These are phyloP conservation scores for Hamigera avellanea DNA, from an alignment of 495 filamentous ascomycete genomes.

Conservation along the genomic window DNA sequence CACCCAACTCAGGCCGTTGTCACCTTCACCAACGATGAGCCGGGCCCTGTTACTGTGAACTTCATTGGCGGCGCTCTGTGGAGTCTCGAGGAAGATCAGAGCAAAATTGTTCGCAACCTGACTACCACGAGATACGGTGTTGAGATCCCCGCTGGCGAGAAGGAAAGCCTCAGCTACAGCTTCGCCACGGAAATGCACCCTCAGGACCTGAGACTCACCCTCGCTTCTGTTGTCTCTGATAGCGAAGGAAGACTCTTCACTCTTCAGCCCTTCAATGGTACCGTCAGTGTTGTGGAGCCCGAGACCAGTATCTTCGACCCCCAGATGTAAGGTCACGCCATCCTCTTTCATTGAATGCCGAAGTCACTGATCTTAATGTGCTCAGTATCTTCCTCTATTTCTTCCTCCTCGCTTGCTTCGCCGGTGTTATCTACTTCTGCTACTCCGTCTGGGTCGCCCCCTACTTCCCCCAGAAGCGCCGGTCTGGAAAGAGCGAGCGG, in stretches of 20 bases:
- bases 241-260: conserved; percentile 57
- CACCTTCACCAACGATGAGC: conserved; percentile 75
- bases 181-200: conserved; percentile 91
- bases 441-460: conserved; percentile 95
- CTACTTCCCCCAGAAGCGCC: conserved; percentile 88
- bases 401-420: conserved; percentile 69
- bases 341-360: conserved; percentile 1
- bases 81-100: conserved; percentile 42
- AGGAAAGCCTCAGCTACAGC: conserved; percentile 63
- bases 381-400: conserved; percentile 91
- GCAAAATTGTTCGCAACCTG: conserved; percentile 67
- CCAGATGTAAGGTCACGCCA: conserved; percentile 60
- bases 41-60: conserved; percentile 58
- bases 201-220: conserved; percentile 69
- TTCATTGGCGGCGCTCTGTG: conserved; percentile 71
- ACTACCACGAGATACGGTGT: conserved; percentile 63
- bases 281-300: conserved; percentile 81
- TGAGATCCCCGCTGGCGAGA: conserved; percentile 66
- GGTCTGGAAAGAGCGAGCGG: conserved; percentile 49
- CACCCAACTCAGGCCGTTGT: conserved; percentile 74
- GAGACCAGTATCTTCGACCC: conserved; percentile 91
- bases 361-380: conserved; percentile 1
- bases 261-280: conserved; percentile 72
- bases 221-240: conserved; percentile 64
- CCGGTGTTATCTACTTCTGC: conserved; percentile 80